Conservation (phyloP, 2,329 filamentous ascomycete species). For the Aureobasidium sp. region DNA sequence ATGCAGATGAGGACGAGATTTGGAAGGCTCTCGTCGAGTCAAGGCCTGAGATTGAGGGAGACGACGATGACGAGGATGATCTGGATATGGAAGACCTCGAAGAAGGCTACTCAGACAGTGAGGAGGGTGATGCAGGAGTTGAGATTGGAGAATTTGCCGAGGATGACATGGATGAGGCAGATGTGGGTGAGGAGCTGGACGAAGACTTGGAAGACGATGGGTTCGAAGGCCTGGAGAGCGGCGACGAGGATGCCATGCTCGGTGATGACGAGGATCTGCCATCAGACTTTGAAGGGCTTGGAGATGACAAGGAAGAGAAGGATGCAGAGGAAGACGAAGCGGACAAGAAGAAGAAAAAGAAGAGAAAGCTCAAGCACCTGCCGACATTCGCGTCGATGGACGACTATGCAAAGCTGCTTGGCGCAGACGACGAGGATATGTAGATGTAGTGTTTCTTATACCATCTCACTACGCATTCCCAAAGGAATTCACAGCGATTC, state of each 20-base stretch:
- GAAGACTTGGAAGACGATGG: constrained; percentile 48
- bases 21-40: constrained; percentile 86
- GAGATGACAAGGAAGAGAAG: constrained; percentile 37
- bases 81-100: constrained; percentile 45
- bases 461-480: not conserved
- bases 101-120: constrained; percentile 31
- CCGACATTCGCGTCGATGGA: constrained; percentile 91
- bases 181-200: constrained; percentile 47
- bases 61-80: constrained; percentile 55
- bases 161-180: constrained; percentile 40
- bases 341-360: constrained; percentile 52
- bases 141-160: constrained; percentile 58
- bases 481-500: no score
- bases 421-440: constrained; percentile 16
- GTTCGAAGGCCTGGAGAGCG: constrained; percentile 39
- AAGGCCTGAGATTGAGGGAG: constrained; percentile 66
- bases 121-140: constrained; percentile 34
- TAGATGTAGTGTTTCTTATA: constrained; percentile 13
- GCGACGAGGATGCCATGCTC: constrained; percentile 35
- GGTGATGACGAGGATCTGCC: constrained; percentile 48
- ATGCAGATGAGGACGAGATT: constrained; percentile 59
- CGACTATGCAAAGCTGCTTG: constrained; percentile 69
- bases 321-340: constrained; percentile 35
- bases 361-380: constrained; percentile 78
- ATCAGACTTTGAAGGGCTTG: constrained; percentile 47